Conservation (phyloP, 495 filamentous ascomycete genomes). For the Penicillium samsonianum region DNA sequence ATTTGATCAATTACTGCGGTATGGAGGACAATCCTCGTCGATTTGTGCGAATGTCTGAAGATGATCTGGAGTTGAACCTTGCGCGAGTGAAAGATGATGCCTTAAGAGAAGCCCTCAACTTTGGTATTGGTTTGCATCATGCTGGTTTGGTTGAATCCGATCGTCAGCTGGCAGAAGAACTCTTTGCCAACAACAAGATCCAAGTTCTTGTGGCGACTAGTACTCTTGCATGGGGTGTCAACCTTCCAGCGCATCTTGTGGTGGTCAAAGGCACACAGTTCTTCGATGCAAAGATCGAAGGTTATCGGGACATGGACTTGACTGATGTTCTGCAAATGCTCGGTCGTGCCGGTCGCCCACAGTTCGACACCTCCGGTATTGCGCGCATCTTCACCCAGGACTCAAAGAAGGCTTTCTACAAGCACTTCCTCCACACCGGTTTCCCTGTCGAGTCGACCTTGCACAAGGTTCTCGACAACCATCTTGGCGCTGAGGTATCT, state of each 20-base stretch:
- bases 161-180: conserved; percentile 83
- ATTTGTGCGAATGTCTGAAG: conserved; percentile 91
- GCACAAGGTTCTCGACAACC: conserved; percentile 95
- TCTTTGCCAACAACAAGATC: conserved; percentile 97
- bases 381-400: conserved; percentile 97
- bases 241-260: conserved; percentile 94
- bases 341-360: conserved; percentile 89
- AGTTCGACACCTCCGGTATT: conserved; percentile 94
- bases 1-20: conserved; percentile 94
- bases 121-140: conserved; percentile 96
- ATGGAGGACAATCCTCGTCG: conserved; percentile 97
- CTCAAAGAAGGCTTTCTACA: conserved; percentile 99
- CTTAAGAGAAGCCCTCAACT: conserved; percentile 85
- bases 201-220: conserved; percentile 96
- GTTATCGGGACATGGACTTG: conserved; percentile 98
- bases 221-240: conserved; percentile 97
- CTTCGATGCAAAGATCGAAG: conserved; percentile 97
- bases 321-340: conserved; percentile 99
- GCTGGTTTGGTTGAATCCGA: conserved; percentile 95
- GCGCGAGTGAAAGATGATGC: conserved; percentile 87
- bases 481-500: conserved; percentile 92
- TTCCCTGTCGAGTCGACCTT: conserved; percentile 97
- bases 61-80: conserved; percentile 84
- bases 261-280: conserved; percentile 98
- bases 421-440: conserved; percentile 97